phyloP scores from a whole-genome alignment of 352 stramenopile genomes.

The Pythium chondricola region DNA sequence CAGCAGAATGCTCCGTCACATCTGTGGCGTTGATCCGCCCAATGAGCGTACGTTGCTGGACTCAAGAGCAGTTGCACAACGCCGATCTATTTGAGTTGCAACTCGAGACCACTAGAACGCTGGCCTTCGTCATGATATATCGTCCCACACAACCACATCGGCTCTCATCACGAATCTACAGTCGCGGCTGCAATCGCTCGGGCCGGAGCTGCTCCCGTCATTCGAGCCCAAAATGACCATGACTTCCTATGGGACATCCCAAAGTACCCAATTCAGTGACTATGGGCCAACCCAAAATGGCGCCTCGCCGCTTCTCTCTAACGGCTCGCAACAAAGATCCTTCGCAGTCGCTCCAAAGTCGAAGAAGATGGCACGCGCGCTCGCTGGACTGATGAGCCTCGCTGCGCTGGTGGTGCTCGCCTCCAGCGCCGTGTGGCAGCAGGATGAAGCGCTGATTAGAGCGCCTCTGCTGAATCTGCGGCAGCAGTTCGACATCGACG shows the following conservation, averaged over 20 bases:
- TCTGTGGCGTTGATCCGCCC: neutral
- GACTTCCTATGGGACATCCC: slow-evolving; percentile 1
- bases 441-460: too few relatives aligned
- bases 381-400: neutral
- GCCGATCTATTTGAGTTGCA: too few relatives aligned
- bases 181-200: too few relatives aligned
- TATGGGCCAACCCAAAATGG: slow-evolving; percentile 12
- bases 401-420: slow-evolving; percentile 6
- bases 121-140: too few relatives aligned
- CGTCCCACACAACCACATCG: too few relatives aligned
- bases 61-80: too few relatives aligned
- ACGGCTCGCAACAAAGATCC: neutral
- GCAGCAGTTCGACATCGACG: slow-evolving; percentile 2
- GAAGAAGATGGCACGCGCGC: neutral
- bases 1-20: slow-evolving; percentile 14
- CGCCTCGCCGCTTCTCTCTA: neutral
- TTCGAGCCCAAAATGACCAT: too few relatives aligned
- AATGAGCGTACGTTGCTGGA: too few relatives aligned
- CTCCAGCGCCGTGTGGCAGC: slow-evolving; percentile 8
- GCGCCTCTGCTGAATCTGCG: slow-evolving; percentile 4
- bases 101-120: too few relatives aligned
- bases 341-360: slow-evolving; percentile 1
- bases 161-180: too few relatives aligned
- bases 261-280: slow-evolving; percentile 11
- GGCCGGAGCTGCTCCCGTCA: too few relatives aligned